Evolutionary conservation across 192 early-diverging fungal species (phyloP), one percentile per base, ranked within the genome.

Genomic region (Coemansia sp.): DNA sequence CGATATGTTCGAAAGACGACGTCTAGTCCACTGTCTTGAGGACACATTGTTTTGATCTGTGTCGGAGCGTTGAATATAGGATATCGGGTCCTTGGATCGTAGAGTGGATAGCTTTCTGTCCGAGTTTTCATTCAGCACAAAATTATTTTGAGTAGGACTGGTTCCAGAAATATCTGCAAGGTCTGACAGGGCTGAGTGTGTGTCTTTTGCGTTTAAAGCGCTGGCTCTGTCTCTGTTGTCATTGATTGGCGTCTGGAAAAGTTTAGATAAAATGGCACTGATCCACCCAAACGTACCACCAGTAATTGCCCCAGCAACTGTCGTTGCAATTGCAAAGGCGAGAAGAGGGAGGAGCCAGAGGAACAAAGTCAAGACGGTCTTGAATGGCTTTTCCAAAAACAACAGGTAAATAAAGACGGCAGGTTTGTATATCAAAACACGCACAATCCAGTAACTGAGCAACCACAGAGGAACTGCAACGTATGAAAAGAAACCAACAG

Each of bases 241-340:
- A 32, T 32, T 40, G 37, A 16, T 8, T 7, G 57, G n/a, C 12
- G 8, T 8, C 15, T 41, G 57, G 45, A 65, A 54, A 19, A 40
- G 4, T 8, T 26, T 40, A 16, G 40, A 41, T 11, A 58, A 56
- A 41, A 70, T 41, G 2, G 72, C 73, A 36, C 78, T 81, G 56
- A 69, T 19, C 78, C 78, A 81, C 16, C 73, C 78, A 66, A 71
- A 69, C 8, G 55, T 61, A 12, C 74, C 73, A 40, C 78, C 73
- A 55, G 70, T 72, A 42, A 73, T 26, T 39, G 69, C 69, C 4
- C 72, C 77, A 46, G 57, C 57, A 1, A 80, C n/a, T 1, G 72
- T 72, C 6, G 65, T 55, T 13, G 48, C 68, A 0, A 73, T 65
- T 2, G 54, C 49, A 56, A 74, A 80, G 19, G 72, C 45, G 1